Base-by-base conservation (phyloP, 495 filamentous ascomycete genomes). In the Neurospora pannonica region DNA sequence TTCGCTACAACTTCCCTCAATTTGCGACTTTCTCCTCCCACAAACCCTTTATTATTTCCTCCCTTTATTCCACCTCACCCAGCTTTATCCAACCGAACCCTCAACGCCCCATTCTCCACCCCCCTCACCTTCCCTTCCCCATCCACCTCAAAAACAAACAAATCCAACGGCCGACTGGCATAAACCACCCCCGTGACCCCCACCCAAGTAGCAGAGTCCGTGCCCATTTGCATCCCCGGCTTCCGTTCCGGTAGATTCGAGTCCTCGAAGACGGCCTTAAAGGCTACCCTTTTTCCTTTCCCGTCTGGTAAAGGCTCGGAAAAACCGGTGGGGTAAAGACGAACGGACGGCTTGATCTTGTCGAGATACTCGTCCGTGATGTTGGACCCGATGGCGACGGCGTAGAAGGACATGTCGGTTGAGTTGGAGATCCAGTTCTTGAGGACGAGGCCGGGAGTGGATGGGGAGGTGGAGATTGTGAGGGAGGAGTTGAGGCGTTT, bases 401-500 rank as follows among this genome's bases (percentile, higher is more conserved):
- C 77, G 19, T 80, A 73, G 71, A 78, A 76, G 31, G 84, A 71
- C 70, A 86, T 78, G 71, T 85, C 79, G 5, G 84, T 87, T 34
- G 85, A 82, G 75, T 89, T 88, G 77, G 82, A 85, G 60, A 87
- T 80, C 85, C 86, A 89, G 34, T 78, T 72, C 1, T 78, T 75
- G 31, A 90, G 79, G 13, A 79, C 77, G 2, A 89, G 79, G 0
- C 86, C 87, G 0, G 85, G 84, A 10, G 78, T 78, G 24, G 71
- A 71, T 5, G 70, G 19, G 70, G 84, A 79, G n/a, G 80, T 79
- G 48, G 78, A 74, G 39, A 88, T 77, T 6, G 81, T 83, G 4
- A 87, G 71, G 3, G 84, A 81, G 10, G 85, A 84, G 74, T 83
- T 82, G 3, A 87, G 70, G 2, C 72, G 40, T 42, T 79, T 71